Percentiles rank a stretch among this genome's conserved stretches.
Conservation (phyloP, 2,329 filamentous ascomycete species). For the Stemphylium beticola region DNA sequence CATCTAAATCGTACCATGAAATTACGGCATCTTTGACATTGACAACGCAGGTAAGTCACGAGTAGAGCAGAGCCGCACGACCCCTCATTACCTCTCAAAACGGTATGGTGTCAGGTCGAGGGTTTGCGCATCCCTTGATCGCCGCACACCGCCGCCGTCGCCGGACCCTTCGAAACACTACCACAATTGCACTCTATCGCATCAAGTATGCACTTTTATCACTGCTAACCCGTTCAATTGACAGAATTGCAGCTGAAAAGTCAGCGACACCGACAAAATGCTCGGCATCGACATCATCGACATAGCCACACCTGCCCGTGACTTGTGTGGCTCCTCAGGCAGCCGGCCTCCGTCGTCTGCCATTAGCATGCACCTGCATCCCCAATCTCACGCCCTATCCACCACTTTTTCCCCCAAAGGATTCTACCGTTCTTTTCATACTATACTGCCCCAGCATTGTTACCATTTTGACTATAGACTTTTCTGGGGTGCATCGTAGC, state of each 20-base stretch:
- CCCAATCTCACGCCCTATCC: conserved; percentile 20
- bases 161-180: conserved; percentile 27
- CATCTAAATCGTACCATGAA: background rate
- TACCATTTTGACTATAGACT: conserved; percentile 2
- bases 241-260: conserved; percentile 29
- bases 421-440: conserved; percentile 10
- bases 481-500: background rate
- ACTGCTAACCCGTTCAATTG: conserved; percentile 31
- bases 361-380: conserved; percentile 18
- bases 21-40: background rate
- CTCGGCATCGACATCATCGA: conserved; percentile 24
- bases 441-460: conserved; percentile 1
- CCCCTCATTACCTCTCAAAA: conserved; percentile 18
- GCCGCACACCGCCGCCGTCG: conserved; percentile 29
- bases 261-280: conserved; percentile 22
- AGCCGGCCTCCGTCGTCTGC: conserved; percentile 29
- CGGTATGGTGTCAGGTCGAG: conserved; percentile 30
- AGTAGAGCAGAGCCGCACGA: conserved; percentile 13
- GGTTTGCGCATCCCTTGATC: conserved; percentile 32
- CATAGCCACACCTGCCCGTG: conserved; percentile 37
- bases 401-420: conserved; percentile 12
- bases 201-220: conserved; percentile 29
- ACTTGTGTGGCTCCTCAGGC: conserved; percentile 33
- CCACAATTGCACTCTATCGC: conserved; percentile 24
- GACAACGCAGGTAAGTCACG: conserved; percentile 11